Percentiles rank a stretch among this genome's conserved stretches.
These are phyloP conservation scores for Neurospora cerealis DNA, from an alignment of 495 filamentous ascomycete genomes.

Conservation along the genomic window DNA sequence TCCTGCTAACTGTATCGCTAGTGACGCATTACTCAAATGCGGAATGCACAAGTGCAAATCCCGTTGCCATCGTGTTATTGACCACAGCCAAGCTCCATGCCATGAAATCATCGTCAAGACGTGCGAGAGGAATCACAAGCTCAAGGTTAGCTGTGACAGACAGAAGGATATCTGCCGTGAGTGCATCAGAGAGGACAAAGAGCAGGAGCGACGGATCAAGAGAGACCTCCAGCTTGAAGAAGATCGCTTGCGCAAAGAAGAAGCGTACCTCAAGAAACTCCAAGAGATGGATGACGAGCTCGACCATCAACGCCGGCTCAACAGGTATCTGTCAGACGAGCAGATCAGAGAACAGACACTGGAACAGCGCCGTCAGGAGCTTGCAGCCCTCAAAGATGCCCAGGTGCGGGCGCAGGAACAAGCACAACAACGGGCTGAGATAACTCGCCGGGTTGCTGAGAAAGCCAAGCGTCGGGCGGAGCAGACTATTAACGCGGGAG, in stretches of 20 bases:
- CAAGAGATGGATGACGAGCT: conserved; percentile 50
- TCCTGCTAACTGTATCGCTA: background rate
- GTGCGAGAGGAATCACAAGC: conserved; percentile 45
- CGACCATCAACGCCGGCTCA: conserved; percentile 35
- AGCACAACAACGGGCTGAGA: conserved; percentile 2
- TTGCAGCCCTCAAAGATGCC: conserved; percentile 12
- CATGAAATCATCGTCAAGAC: conserved; percentile 30
- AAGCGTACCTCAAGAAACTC: conserved; percentile 39
- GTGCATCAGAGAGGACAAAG: conserved; percentile 44
- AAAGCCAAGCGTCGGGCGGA: background rate
- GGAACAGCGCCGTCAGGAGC: conserved; percentile 25
- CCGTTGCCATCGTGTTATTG: conserved; percentile 52
- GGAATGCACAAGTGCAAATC: conserved; percentile 50
- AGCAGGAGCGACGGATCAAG: conserved; percentile 32
- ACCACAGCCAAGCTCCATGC: conserved; percentile 60
- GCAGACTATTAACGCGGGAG: background rate
- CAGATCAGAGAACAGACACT: conserved; percentile 34
- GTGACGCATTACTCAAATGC: conserved; percentile 49
- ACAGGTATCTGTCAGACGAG: conserved; percentile 38
- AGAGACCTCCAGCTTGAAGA: conserved; percentile 46
- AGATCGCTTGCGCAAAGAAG: conserved; percentile 39
- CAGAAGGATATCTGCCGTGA: conserved; percentile 27
- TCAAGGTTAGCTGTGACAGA: conserved; percentile 22
- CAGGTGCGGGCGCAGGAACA: conserved; percentile 6
- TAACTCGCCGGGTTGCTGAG: background rate